A percentile compares a stretch with the other conserved stretches of the same genome.
phyloP scores from a whole-genome alignment of 2,329 filamentous ascomycete species.

The Dothideomycetes sp. region DNA sequence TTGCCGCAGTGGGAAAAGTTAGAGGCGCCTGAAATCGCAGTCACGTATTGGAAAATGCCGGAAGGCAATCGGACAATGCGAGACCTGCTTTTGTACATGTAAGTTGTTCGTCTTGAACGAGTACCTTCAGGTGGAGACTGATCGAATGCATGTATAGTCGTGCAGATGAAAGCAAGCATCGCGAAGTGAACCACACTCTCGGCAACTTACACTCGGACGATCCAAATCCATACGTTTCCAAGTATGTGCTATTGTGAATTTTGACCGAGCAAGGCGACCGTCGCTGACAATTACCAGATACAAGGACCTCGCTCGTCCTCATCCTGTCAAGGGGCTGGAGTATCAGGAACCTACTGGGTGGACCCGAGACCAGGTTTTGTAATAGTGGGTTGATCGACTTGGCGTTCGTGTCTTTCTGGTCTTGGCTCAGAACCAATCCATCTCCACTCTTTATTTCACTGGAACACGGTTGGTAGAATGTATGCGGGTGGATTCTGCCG shows the following conservation, averaged over 20 bases:
- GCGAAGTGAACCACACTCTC: slow-evolving; percentile 93
- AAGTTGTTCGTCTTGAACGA: too few relatives aligned
- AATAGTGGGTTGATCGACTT: neutral
- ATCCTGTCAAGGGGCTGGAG: slow-evolving; percentile 58
- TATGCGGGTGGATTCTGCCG: too few relatives aligned
- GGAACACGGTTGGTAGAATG: too few relatives aligned
- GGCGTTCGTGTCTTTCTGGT: too few relatives aligned
- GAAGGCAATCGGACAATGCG: slow-evolving; percentile 72
- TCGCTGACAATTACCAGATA: slow-evolving; percentile 22
- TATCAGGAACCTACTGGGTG: slow-evolving; percentile 62
- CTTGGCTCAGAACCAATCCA: too few relatives aligned
- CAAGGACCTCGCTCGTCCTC: slow-evolving; percentile 54
- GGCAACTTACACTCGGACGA: slow-evolving; percentile 81
- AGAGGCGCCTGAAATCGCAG: slow-evolving; percentile 73
- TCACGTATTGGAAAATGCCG: slow-evolving; percentile 91
- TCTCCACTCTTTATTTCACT: too few relatives aligned
- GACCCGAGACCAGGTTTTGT: slow-evolving; percentile 63
- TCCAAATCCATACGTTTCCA: slow-evolving; percentile 82
- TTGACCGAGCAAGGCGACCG: neutral
- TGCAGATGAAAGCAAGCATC: slow-evolving; percentile 67
- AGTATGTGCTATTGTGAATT: slow-evolving; percentile 29
- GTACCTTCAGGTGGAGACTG: too few relatives aligned
- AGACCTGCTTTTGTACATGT: slow-evolving; percentile 78
- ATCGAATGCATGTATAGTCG: too few relatives aligned
- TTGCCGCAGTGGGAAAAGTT: slow-evolving; percentile 74